These are phyloP conservation scores for Acorus calamus DNA, from an alignment of 106 monocot species.

Conservation along the genomic window DNA sequence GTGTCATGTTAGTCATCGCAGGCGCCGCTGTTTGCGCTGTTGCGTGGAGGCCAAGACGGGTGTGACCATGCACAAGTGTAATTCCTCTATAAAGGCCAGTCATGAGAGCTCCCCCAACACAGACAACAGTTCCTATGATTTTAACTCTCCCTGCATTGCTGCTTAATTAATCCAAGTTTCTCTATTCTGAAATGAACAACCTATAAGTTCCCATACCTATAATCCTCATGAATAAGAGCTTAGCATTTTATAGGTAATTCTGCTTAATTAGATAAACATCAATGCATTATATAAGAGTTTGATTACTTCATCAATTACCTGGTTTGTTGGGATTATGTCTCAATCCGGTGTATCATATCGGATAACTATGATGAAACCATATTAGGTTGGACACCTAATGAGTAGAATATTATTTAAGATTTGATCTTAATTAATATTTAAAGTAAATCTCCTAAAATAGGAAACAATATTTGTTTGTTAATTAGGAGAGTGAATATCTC, in stretches of 20 bases:
- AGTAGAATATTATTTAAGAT: too few relatives aligned
- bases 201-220: too few relatives aligned
- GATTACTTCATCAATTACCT: slow-evolving; percentile 17
- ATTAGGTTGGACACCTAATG: too few relatives aligned
- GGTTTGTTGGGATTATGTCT: too few relatives aligned
- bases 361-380: too few relatives aligned
- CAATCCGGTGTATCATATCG: too few relatives aligned
- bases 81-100: slow-evolving; percentile 45
- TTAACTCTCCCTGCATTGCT: slow-evolving; percentile 28
- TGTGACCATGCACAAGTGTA: slow-evolving; percentile 29
- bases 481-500: too few relatives aligned
- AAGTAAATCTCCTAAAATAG: too few relatives aligned
- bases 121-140: slow-evolving; percentile 9
- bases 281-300: background rate
- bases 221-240: too few relatives aligned
- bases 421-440: too few relatives aligned
- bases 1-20: slow-evolving; percentile 2
- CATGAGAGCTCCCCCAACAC: slow-evolving; percentile 32
- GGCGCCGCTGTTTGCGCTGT: background rate
- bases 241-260: too few relatives aligned
- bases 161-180: slow-evolving; percentile 12
- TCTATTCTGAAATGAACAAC: slow-evolving; percentile 13
- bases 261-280: background rate
- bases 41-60: background rate
- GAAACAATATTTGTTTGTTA: too few relatives aligned